phyloP scores from a whole-genome alignment of 352 stramenopile species.

The Pythium biforme region DNA sequence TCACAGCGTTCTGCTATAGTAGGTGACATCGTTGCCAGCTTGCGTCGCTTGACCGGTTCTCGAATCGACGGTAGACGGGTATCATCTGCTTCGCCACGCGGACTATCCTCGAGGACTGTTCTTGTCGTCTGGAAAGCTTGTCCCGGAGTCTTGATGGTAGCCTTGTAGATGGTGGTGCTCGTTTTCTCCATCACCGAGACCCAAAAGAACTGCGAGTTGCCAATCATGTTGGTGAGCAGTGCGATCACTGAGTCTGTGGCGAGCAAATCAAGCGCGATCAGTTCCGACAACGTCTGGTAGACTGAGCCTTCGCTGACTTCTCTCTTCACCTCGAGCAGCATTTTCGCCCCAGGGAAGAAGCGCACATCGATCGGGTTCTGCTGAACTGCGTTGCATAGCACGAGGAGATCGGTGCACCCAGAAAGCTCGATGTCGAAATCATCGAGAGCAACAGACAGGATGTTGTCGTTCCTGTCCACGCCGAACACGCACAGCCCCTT shows the following conservation, averaged over 20 bases:
- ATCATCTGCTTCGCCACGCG: conserved; percentile 33
- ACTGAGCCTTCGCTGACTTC: conserved; percentile 22
- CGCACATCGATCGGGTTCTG: not conserved
- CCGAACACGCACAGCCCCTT: conserved; percentile 38
- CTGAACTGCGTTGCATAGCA: conserved; percentile 34
- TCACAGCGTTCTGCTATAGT: conserved; percentile 27
- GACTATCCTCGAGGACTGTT: conserved; percentile 29
- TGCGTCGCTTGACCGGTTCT: conserved; percentile 38
- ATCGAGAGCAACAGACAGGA: conserved; percentile 35
- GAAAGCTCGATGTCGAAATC: conserved; percentile 32
- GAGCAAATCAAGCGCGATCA: conserved; percentile 48
- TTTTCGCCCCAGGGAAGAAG: conserved; percentile 36
- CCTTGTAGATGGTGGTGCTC: conserved; percentile 28
- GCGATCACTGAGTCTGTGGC: conserved; percentile 37
- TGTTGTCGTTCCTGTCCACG: conserved; percentile 30
- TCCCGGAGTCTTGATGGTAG: conserved; percentile 24
- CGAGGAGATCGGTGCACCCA: conserved; percentile 42
- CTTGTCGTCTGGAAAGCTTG: conserved; percentile 38
- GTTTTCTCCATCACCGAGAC: conserved; percentile 29
- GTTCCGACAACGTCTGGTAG: conserved; percentile 41
- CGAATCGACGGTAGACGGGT: conserved; percentile 31
- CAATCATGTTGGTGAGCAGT: conserved; percentile 42
- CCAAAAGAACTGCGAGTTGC: conserved; percentile 43
- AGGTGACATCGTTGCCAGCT: conserved; percentile 27
- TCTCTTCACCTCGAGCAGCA: conserved; percentile 54